phyloP scores from a whole-genome alignment of 805 yeast species.

The Candida germanica region DNA sequence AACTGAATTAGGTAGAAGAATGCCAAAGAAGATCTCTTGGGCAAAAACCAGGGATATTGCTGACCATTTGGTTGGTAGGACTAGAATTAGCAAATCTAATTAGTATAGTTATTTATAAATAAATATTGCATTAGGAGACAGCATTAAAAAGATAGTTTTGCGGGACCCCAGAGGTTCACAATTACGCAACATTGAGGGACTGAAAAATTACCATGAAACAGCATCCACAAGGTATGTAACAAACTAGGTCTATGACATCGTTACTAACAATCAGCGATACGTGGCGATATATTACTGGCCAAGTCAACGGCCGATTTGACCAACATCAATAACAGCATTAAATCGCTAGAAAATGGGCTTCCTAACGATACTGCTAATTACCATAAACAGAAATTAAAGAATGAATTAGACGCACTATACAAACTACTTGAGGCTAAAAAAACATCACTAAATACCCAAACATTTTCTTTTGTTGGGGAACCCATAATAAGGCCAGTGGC shows the following conservation, averaged over 20 bases:
- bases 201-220: no score
- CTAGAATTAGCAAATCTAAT: slow-evolving; percentile 18
- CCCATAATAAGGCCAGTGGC: slow-evolving; percentile 20
- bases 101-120: no score
- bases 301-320: neutral
- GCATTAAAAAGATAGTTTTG: no score
- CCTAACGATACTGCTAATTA: slow-evolving; percentile 8
- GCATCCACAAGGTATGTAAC: no score
- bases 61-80: slow-evolving; percentile 79
- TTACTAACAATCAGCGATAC: slow-evolving; percentile 4
- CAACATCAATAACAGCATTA: neutral
- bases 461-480: slow-evolving; percentile 27
- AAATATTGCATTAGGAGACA: no score
- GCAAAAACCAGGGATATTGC: slow-evolving; percentile 67
- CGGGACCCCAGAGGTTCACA: no score
- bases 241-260: no score
- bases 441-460: slow-evolving; percentile 11
- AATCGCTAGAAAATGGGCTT: neutral
- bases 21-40: slow-evolving; percentile 92
- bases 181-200: no score
- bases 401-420: slow-evolving; percentile 17
- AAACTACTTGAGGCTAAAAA: slow-evolving; percentile 20
- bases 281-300: neutral
- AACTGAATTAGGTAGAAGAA: slow-evolving; percentile 74
- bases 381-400: slow-evolving; percentile 22